phyloP scores from a whole-genome alignment of 148 eudicot genomes.

The Pouteria glomerata region DNA sequence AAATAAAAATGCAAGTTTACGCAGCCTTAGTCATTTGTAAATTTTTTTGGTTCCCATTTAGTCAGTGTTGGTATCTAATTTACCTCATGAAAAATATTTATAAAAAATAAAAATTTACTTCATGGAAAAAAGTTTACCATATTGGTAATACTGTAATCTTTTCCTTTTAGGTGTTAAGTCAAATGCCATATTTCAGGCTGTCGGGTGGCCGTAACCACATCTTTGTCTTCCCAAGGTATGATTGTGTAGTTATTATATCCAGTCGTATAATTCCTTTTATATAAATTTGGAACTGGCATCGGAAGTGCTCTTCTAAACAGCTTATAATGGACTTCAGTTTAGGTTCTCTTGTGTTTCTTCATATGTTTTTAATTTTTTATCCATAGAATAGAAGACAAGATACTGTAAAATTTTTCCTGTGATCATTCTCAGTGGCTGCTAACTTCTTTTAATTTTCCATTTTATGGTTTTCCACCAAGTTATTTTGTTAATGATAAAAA shows the following conservation, averaged over 20 bases:
- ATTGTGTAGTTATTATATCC: background rate
- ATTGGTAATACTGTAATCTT: conserved; percentile 1
- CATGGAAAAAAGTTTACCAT: background rate
- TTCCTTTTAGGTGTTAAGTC: conserved; percentile 81
- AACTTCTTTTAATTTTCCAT: background rate
- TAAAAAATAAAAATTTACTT: too few species aligned
- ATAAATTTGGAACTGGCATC: background rate
- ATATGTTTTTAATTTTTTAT: background rate
- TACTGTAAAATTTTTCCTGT: background rate
- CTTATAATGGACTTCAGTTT: background rate
- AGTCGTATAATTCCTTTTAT: background rate
- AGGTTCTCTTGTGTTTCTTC: background rate
- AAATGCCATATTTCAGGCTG: conserved; percentile 94
- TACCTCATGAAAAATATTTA: too few species aligned
- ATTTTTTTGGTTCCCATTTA: conserved; percentile 2
- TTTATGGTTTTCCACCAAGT: background rate
- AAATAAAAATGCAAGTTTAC: too few species aligned
- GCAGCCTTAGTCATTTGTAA: background rate
- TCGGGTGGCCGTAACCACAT: conserved; percentile 94
- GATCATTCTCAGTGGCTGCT: background rate
- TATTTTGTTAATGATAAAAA: background rate
- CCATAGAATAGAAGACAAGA: background rate
- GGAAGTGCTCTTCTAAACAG: background rate
- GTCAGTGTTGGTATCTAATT: background rate
- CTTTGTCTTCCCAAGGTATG: conserved; percentile 91